Evolutionary conservation across 768 basidiomycete species (phyloP).

Genomic region (Leccinum truebloodii): DNA sequence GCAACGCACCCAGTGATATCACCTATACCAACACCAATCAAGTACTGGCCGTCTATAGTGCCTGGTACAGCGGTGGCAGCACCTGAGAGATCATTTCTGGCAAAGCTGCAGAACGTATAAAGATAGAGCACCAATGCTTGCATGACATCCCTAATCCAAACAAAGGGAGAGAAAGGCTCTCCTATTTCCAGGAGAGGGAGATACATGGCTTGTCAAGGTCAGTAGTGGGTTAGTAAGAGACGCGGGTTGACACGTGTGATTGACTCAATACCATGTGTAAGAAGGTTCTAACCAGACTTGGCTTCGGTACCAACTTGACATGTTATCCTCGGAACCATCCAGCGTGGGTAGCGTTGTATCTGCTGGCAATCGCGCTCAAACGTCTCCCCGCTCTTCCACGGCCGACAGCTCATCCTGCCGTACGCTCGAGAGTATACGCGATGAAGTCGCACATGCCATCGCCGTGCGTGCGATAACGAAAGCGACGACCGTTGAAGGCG

Average conservation of each 20-base stretch:
- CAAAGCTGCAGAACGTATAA: constrained; percentile 41
- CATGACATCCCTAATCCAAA: constrained; percentile 40
- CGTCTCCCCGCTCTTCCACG: constrained; percentile 4
- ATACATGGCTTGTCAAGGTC: constrained; percentile 15
- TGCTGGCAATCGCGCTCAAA: constrained; percentile 1
- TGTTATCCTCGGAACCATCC: constrained; percentile 32
- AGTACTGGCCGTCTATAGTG: constrained; percentile 19
- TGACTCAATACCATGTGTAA: too few species aligned
- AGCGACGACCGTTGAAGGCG: constrained; percentile 50
- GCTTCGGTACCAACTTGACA: background rate
- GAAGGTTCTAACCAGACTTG: too few species aligned
- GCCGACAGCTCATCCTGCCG: constrained; percentile 24
- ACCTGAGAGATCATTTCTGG: constrained; percentile 31
- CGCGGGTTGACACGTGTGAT: background rate
- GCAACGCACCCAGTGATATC: constrained; percentile 70
- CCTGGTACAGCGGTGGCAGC: background rate
- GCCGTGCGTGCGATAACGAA: constrained; percentile 55
- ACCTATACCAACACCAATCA: constrained; percentile 44
- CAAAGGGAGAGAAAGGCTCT: constrained; percentile 17
- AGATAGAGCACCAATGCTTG: constrained; percentile 43
- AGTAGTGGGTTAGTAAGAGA: background rate
- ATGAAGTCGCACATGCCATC: constrained; percentile 58
- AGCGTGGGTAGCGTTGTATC: constrained; percentile 15
- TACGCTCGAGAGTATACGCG: constrained; percentile 60
- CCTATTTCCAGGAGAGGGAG: constrained; percentile 21